Base-by-base conservation (phyloP, 2,329 filamentous ascomycete species). In the Diaporthe citrichinensis region DNA sequence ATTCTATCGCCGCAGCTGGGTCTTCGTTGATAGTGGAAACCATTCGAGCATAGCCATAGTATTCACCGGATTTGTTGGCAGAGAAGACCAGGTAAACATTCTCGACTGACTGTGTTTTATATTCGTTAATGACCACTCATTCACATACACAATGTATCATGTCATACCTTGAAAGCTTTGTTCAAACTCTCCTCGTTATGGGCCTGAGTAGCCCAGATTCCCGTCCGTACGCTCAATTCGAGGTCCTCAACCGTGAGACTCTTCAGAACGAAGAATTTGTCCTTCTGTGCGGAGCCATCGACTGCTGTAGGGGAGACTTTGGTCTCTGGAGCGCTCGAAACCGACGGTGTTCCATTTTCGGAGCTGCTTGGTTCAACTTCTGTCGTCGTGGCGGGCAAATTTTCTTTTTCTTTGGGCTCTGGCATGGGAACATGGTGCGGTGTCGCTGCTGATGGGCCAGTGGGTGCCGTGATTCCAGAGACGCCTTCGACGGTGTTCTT, bases 31-130 rank as follows among this genome's bases (percentile, higher is more conserved):
- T 98, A 5, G 92, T 87, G 31, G 96, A 98, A 14, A 89, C 87
- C 96, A 98, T 98, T 51, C 94, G 92, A 28, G 96, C 96, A 81
- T 98, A 98, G 28, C 96, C 96, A 84, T 97, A 98, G 82, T 98
- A 98, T 84, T 98, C 96, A 17, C 96, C 96, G 0, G 96, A 98
- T 81, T 98, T 98, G 84, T 98, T 98, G 17, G 96, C 96, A 1
- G 96, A 98, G 83, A 98, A 98, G 20, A 98, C 91, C 41, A 98
- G 88, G 81, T 96, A 98, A 1, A 98, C 96, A 80, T 94, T 94
- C 72, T 97, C 94, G 20, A 92, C 91, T 14, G 88, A 87, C 95
- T 98, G 77, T 68, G 76, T 41, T 17, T 2, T 20, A 10, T 23
- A 15, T 23, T 58, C 20, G 41, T 73, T 20, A 55, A 23, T 31